phyloP scores from a whole-genome alignment of 139 green algal genomes.

The Prasinococcaceae sp. region DNA sequence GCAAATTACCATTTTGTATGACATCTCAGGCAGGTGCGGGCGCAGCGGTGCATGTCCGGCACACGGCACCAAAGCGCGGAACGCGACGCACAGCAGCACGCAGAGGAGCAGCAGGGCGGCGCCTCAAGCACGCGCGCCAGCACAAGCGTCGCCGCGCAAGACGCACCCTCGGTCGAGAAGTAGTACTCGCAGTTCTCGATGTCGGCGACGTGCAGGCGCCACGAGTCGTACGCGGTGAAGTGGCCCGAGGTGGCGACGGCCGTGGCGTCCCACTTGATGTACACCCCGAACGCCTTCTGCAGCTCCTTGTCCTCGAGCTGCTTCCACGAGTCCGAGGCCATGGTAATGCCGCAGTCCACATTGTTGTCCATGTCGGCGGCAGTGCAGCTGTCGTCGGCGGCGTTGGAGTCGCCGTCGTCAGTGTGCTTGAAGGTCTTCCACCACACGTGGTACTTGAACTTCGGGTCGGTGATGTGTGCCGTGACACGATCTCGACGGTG shows the following conservation, averaged over 20 bases:
- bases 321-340: background rate
- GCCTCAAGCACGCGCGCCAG: no score
- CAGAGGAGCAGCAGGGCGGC: no score
- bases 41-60: no score
- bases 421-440: conserved; percentile 14
- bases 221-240: background rate
- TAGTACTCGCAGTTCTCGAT: conserved; percentile 14
- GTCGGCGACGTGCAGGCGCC: conserved; percentile 11
- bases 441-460: conserved; percentile 13
- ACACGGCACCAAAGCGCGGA: no score
- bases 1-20: no score
- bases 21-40: no score
- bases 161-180: conserved; percentile 12
- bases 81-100: no score
- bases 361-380: background rate
- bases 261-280: conserved; percentile 41
- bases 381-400: conserved; percentile 2
- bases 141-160: no score
- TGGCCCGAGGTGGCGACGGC: no score
- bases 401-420: conserved; percentile 8
- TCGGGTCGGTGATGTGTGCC: background rate
- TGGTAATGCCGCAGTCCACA: conserved; percentile 2
- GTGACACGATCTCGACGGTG: conserved; percentile 7
- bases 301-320: conserved; percentile 12
- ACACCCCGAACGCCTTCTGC: conserved; percentile 6